Base-by-base conservation (phyloP, 176 grass and related monocot species). In the Carex myosuroides region DNA sequence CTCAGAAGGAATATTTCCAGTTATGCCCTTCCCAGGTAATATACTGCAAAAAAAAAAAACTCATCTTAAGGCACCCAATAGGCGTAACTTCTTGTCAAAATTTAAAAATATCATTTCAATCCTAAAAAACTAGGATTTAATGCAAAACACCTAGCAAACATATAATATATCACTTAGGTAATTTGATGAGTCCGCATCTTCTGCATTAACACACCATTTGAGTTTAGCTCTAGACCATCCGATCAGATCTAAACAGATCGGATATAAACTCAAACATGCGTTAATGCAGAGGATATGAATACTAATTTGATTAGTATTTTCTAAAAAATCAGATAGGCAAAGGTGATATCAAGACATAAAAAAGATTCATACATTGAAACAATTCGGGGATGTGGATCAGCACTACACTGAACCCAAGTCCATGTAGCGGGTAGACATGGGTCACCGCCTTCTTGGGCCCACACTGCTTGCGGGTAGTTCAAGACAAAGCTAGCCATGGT, bases 331-430 rank as follows among this genome's bases (percentile, higher is more conserved):
- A 44, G 16, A 71, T 22, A 44, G 37, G 37, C 9, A 44, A 44
- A 71, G 67, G 8, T 54, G 20, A 74, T 30, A 12, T 54, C 21
- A 75, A 75, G 46, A 26, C 42, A 72, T 8, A 3, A 52, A 53
- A 71, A 81, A 81, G 16, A 61, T 81, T 18, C 82, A 80, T 94
- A 98, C 96, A 98, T 88, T 52, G 93, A 89, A 87, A 87, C 80
- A 78, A 98, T 79, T 56, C 85, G 90, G 17, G 96, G 93, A 87
- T 89, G 77, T 81, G 76, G 60, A 87, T 98, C 96, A 84, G 88
- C 90, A 81, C 69, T 99, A 80, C 93, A 99, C 72, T 95, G 91
- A 63, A 95, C 96, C 96, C 96, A 99, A 80, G 93, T 90, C 96
- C 93, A 99, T 78, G 93, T 86, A 77, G 87, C 89, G 52, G 91